phyloP scores from a whole-genome alignment of 2,329 filamentous ascomycete species.

The Cladorrhinum sp. region DNA sequence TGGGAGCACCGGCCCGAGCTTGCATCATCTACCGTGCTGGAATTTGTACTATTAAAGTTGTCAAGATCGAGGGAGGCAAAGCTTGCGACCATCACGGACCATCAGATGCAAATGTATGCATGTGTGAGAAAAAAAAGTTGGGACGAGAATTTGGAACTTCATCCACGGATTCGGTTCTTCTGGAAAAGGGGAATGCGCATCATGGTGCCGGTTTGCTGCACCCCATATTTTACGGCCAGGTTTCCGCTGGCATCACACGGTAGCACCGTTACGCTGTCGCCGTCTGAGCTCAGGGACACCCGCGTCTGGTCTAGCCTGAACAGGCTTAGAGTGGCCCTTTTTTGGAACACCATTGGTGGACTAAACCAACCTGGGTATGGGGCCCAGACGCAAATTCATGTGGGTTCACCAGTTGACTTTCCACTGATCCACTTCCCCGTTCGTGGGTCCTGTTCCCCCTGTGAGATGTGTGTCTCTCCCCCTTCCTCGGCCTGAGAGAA shows the following conservation, averaged over 20 bases:
- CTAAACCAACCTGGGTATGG: constrained; percentile 10
- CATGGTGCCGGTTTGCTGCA: constrained; percentile 10
- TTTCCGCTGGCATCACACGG: constrained; percentile 14
- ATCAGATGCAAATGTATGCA: not conserved
- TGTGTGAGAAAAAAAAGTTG: not conserved
- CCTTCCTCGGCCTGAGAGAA: constrained; percentile 19
- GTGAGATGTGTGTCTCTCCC: constrained; percentile 13
- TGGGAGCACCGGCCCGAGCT: not conserved
- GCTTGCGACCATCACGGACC: not conserved
- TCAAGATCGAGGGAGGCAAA: not conserved
- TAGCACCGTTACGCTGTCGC: constrained; percentile 18
- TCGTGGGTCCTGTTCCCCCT: constrained; percentile 17
- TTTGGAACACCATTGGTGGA: constrained; percentile 20
- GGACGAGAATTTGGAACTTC: not conserved
- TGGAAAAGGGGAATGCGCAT: constrained; percentile 19
- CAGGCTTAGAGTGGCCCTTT: constrained; percentile 18
- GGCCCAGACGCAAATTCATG: constrained; percentile 11
- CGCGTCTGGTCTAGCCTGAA: constrained; percentile 13
- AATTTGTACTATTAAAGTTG: not conserved
- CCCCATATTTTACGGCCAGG: constrained; percentile 18
- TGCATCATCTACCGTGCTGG: not conserved
- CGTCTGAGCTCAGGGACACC: constrained; percentile 17
- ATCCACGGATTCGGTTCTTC: not conserved
- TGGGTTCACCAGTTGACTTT: constrained; percentile 9
- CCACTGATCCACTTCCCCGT: constrained; percentile 22